A percentile compares a stretch with the other conserved stretches of the same genome.
Evolutionary conservation across 2,329 filamentous ascomycete genomes (phyloP).

Genomic region (Seiridium unicorne): DNA sequence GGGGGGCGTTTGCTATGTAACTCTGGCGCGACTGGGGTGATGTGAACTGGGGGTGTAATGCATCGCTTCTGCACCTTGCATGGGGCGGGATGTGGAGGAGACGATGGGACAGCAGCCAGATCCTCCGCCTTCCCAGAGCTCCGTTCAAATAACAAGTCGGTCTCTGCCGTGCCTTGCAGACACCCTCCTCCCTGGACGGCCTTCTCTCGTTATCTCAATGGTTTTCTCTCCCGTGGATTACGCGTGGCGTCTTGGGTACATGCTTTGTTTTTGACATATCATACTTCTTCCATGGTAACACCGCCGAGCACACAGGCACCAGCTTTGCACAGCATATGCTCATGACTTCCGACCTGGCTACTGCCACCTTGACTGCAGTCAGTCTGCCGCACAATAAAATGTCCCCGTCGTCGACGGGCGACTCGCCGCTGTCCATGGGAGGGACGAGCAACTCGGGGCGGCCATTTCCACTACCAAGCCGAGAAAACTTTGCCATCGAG

Average conservation of each 20-base stretch:
- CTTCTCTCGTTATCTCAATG: slow-evolving; percentile 3
- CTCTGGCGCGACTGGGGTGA: neutral
- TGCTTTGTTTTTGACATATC: slow-evolving; percentile 1
- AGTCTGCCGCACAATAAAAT: slow-evolving; percentile 34
- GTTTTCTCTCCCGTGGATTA: neutral
- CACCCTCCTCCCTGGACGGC: neutral
- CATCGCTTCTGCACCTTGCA: slow-evolving; percentile 9
- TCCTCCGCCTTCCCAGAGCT: slow-evolving; percentile 8
- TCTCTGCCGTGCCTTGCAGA: slow-evolving; percentile 12
- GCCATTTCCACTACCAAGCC: slow-evolving; percentile 42
- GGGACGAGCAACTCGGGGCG: slow-evolving; percentile 35
- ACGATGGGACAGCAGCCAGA: slow-evolving; percentile 4
- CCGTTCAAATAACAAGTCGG: slow-evolving; percentile 10
- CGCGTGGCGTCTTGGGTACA: slow-evolving; percentile 8
- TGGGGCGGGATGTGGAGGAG: slow-evolving; percentile 6
- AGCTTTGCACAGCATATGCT: neutral
- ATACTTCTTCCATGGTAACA: neutral
- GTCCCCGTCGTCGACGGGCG: slow-evolving; percentile 53
- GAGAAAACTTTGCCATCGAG: slow-evolving; percentile 49
- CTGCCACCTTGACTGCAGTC: slow-evolving; percentile 16
- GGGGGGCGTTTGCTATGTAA: neutral
- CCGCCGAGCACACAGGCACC: neutral
- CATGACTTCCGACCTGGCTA: slow-evolving; percentile 9
- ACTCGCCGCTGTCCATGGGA: slow-evolving; percentile 46
- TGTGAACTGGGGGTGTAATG: neutral